phyloP scores from a whole-genome alignment of 805 yeast genomes.

The Hyphopichia homilentoma region DNA sequence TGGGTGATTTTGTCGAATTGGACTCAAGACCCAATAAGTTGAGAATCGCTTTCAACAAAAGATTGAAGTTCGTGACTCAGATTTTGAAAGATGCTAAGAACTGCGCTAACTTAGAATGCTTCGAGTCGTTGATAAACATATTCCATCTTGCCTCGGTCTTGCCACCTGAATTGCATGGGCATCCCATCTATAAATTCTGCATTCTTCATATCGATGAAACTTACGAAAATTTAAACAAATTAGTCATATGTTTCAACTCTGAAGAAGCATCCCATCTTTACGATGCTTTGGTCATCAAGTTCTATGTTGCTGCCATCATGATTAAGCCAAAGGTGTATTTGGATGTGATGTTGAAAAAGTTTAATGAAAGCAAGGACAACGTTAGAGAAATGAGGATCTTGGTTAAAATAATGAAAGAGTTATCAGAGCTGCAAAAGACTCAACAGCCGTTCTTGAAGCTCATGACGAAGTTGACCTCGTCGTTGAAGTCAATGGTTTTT shows the following conservation, averaged over 20 bases:
- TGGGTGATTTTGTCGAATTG: conserved; percentile 33
- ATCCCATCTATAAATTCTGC: conserved; percentile 28
- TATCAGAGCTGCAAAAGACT: conserved; percentile 24
- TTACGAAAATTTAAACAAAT: conserved; percentile 17
- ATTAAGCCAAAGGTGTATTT: conserved; percentile 30
- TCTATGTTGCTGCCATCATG: conserved; percentile 33
- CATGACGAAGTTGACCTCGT: conserved; percentile 20
- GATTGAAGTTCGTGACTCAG: conserved; percentile 27
- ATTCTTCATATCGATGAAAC: conserved; percentile 28
- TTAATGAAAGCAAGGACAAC: conserved; percentile 18
- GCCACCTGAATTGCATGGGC: conserved; percentile 13
- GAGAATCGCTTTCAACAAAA: conserved; percentile 31
- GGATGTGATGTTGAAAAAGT: conserved; percentile 18
- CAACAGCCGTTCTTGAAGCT: conserved; percentile 15
- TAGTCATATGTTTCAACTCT: conserved; percentile 9
- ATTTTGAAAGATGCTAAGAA: conserved; percentile 26
- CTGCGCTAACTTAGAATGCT: conserved; percentile 26
- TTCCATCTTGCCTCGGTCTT: conserved; percentile 34
- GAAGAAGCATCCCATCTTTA: conserved; percentile 13
- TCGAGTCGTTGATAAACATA: conserved; percentile 31
- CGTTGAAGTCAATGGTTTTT: conserved; percentile 22
- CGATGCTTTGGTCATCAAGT: conserved; percentile 22
- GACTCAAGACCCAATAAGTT: conserved; percentile 25
- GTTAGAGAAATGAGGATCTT: conserved; percentile 20
- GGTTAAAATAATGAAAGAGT: conserved; percentile 27